These are phyloP conservation scores for Marchantia polymorpha DNA, from an alignment of 225 moss, liverwort and hornwort genomes.

Conservation along the genomic window DNA sequence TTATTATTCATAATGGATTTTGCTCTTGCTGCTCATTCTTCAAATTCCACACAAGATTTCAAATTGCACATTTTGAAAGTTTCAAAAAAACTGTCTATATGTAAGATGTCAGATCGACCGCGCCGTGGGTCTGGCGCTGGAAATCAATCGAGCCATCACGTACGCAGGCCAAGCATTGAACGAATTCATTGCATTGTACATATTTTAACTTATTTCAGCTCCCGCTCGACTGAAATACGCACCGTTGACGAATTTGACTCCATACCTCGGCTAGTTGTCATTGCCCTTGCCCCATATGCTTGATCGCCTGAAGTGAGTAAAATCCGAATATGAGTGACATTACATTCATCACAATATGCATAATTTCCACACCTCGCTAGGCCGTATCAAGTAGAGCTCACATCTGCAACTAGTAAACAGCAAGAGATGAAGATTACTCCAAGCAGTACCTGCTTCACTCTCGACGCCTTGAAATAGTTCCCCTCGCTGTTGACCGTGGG, in stretches of 20 bases:
- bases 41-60: too few species aligned
- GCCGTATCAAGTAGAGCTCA: neutral
- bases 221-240: constrained; percentile 48
- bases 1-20: too few species aligned
- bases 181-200: constrained; percentile 39
- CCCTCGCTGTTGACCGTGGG: constrained; percentile 64
- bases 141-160: constrained; percentile 1
- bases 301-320: constrained; percentile 32
- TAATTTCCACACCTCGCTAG: neutral
- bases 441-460: constrained; percentile 42
- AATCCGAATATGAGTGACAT: too few species aligned
- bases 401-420: neutral
- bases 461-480: constrained; percentile 46
- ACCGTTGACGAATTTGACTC: constrained; percentile 50
- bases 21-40: too few species aligned
- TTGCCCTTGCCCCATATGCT: constrained; percentile 36
- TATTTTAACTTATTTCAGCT: constrained; percentile 38
- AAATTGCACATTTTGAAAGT: too few species aligned
- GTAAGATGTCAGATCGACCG: neutral
- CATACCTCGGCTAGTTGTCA: constrained; percentile 60
- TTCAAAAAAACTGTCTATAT: too few species aligned
- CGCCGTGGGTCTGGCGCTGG: constrained; percentile 8
- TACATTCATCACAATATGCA: neutral
- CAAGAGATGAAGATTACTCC: neutral
- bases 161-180: constrained; percentile 9